Conservation (phyloP, 192 early-diverging fungal genomes). For the Umbelopsis vinacea region DNA sequence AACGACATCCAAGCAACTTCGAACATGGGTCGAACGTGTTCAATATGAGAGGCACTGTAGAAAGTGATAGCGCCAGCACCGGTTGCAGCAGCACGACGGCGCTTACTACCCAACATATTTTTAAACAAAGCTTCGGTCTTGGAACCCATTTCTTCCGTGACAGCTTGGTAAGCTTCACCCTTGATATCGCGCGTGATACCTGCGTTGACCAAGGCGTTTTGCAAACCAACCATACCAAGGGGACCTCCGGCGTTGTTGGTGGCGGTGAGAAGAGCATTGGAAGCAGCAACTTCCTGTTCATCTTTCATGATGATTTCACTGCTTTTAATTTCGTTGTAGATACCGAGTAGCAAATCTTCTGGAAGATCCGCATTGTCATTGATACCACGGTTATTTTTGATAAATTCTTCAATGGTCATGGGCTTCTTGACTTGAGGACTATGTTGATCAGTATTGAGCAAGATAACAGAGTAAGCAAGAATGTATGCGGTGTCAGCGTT, state of each 20-base stretch:
- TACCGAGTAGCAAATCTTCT: constrained; percentile 66
- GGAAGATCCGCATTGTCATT: constrained; percentile 85
- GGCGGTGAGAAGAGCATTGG: constrained; percentile 56
- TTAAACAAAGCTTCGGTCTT: constrained; percentile 75
- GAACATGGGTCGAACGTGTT: constrained; percentile 94
- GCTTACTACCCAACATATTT: constrained; percentile 58
- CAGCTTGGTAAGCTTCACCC: constrained; percentile 64
- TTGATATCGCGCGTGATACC: constrained; percentile 43
- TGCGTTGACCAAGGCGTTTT: constrained; percentile 45
- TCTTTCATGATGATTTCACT: constrained; percentile 96
- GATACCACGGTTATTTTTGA: constrained; percentile 93
- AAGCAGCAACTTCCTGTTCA: constrained; percentile 69
- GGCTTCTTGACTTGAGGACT: constrained; percentile 83
- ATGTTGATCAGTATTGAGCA: constrained; percentile 95
- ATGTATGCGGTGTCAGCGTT: constrained; percentile 93
- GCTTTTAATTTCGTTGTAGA: constrained; percentile 80
- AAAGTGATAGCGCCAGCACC: constrained; percentile 54
- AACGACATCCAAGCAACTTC: constrained; percentile 88
- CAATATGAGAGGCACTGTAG: constrained; percentile 74
- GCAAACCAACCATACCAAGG: constrained; percentile 43
- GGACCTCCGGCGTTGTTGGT: constrained; percentile 45
- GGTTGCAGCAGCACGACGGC: constrained; percentile 47
- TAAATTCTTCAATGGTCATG: constrained; percentile 87
- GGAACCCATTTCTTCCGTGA: constrained; percentile 67
- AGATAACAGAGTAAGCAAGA: constrained; percentile 88